A percentile compares a stretch with the other conserved stretches of the same genome.
Conservation (phyloP, 208 protist genomes). For the Leishmania arabica region DNA sequence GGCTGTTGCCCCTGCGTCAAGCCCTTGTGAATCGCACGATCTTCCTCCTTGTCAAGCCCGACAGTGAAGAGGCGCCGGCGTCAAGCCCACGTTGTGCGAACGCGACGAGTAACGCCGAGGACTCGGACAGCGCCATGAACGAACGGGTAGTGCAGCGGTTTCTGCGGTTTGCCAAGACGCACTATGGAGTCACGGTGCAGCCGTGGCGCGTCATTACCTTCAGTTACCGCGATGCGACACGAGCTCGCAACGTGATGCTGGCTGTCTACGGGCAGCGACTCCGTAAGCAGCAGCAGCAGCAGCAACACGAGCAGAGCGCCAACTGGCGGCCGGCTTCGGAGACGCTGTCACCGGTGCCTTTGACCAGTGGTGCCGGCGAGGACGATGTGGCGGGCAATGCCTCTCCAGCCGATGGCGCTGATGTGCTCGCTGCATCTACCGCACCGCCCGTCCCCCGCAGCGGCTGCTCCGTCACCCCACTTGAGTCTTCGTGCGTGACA, state of each 20-base stretch:
- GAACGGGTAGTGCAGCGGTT: constrained; percentile 17
- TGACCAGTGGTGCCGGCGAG: neutral
- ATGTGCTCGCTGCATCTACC: neutral
- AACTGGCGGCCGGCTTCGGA: neutral
- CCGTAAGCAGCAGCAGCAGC: neutral
- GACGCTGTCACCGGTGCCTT: neutral
- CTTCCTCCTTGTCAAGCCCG: constrained; percentile 21
- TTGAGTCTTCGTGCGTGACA: neutral
- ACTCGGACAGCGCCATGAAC: neutral
- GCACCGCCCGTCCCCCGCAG: neutral
- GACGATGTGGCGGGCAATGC: neutral
- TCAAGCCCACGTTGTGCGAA: neutral
- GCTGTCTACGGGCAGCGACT: constrained; percentile 22
- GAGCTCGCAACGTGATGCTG: constrained; percentile 30
- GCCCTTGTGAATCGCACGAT: constrained; percentile 23
- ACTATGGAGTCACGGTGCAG: constrained; percentile 48
- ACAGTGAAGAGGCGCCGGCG: neutral
- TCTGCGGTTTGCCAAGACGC: neutral
- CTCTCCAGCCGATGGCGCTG: neutral
- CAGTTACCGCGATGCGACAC: constrained; percentile 36
- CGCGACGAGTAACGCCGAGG: neutral
- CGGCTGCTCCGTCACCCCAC: neutral
- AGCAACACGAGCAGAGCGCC: neutral
- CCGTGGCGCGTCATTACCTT: constrained; percentile 68
- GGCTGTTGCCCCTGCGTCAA: constrained; percentile 31